These are phyloP conservation scores for Kwoniella heveanensis DNA, from an alignment of 768 basidiomycete species.

Conservation along the genomic window DNA sequence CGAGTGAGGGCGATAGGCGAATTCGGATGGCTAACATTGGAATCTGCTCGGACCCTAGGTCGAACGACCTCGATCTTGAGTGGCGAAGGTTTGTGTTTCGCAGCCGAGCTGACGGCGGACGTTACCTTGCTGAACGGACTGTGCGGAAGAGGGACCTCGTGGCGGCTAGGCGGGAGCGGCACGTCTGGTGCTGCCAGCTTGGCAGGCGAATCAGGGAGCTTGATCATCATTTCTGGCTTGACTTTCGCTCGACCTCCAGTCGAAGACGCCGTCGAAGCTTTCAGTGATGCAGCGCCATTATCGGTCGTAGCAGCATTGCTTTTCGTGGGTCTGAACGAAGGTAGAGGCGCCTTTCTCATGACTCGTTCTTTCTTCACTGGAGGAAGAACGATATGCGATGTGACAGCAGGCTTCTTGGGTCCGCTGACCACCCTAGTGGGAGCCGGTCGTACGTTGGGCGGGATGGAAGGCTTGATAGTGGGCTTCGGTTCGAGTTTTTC, in stretches of 20 bases:
- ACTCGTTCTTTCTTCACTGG: slow-evolving; percentile 42
- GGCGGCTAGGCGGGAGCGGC: slow-evolving; percentile 18
- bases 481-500: slow-evolving; percentile 12
- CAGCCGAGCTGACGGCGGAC: not conserved
- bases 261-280: slow-evolving; percentile 25
- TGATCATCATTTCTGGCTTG: slow-evolving; percentile 19
- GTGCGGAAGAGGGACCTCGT: slow-evolving; percentile 16
- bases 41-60: slow-evolving; percentile 10
- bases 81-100: slow-evolving; percentile 11
- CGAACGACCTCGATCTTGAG: slow-evolving; percentile 14
- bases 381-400: slow-evolving; percentile 26
- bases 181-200: slow-evolving; percentile 6
- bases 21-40: slow-evolving; percentile 2
- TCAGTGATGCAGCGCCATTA: slow-evolving; percentile 7
- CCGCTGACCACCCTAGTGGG: slow-evolving; percentile 18
- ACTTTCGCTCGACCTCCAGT: slow-evolving; percentile 20
- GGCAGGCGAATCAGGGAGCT: slow-evolving; percentile 14
- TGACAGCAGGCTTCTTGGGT: slow-evolving; percentile 13
- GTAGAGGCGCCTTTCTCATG: slow-evolving; percentile 40
- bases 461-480: slow-evolving; percentile 10
- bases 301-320: not conserved
- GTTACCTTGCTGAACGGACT: slow-evolving; percentile 10
- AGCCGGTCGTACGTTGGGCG: slow-evolving; percentile 2
- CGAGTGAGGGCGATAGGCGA: slow-evolving; percentile 17
- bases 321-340: slow-evolving; percentile 34